phyloP scores from a whole-genome alignment of 208 protist genomes.

The Acanthamoeba royreba region DNA sequence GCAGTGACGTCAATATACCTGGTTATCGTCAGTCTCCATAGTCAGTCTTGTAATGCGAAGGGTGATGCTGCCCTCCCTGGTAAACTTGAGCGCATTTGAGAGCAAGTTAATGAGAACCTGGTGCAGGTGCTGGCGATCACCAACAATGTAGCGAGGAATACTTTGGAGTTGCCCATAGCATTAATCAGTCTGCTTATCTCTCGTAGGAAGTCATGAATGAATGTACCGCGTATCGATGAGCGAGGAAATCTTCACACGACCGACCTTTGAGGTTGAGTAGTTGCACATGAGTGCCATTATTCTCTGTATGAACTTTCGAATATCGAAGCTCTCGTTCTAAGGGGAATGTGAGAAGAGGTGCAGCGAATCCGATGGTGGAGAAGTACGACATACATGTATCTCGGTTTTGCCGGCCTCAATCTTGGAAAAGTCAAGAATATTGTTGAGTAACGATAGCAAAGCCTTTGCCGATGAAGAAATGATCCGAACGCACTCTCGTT shows the following conservation, averaged over 20 bases:
- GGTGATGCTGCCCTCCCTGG: constrained; percentile 26
- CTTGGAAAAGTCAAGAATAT: constrained; percentile 68
- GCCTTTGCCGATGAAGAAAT: constrained; percentile 57
- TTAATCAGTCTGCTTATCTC: neutral
- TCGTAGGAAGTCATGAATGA: neutral
- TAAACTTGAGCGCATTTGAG: constrained; percentile 62
- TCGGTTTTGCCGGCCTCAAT: constrained; percentile 53
- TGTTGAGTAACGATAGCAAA: constrained; percentile 55
- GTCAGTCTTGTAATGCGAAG: neutral
- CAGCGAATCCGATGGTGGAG: constrained; percentile 8
- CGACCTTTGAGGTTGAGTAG: neutral
- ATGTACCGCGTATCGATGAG: too few species aligned
- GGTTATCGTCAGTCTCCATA: neutral
- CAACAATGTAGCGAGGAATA: constrained; percentile 39
- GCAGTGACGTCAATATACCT: neutral
- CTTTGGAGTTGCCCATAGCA: neutral
- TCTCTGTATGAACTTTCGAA: neutral
- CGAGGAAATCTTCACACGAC: too few species aligned
- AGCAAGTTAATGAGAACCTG: constrained; percentile 57
- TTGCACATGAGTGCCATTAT: neutral
- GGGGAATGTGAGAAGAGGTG: neutral
- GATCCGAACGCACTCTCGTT: constrained; percentile 51
- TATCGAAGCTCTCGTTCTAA: neutral
- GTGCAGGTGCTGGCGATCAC: constrained; percentile 44
- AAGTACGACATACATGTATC: constrained; percentile 43